A percentile compares a stretch with the other conserved stretches of the same genome.
Conservation (phyloP, 1,284 basidiomycete genomes). For the Chalciporus sp. region DNA sequence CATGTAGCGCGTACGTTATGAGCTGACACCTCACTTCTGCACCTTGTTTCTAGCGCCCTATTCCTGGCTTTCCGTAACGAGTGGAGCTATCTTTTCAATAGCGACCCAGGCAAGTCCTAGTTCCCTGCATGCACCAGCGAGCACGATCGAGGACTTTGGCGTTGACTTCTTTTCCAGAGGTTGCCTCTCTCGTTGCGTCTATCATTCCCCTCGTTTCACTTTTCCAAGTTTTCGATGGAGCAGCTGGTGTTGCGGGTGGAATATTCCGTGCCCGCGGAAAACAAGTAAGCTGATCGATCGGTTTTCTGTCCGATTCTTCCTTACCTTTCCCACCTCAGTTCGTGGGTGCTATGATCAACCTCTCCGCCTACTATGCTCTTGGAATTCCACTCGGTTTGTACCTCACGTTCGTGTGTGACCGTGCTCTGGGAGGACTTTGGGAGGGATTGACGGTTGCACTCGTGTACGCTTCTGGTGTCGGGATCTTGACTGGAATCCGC, state of each 20-base stretch:
- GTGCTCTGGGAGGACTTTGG: conserved; percentile 65
- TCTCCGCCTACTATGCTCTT: conserved; percentile 67
- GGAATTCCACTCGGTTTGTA: conserved; percentile 71
- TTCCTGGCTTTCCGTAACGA: conserved; percentile 73
- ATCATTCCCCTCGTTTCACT: conserved; percentile 78
- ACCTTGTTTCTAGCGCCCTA: conserved; percentile 48
- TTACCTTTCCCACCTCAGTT: conserved; percentile 30
- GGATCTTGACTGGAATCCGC: conserved; percentile 50
- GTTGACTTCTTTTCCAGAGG: conserved; percentile 41
- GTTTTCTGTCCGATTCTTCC: not conserved
- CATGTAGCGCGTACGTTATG: not conserved
- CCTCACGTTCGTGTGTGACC: conserved; percentile 56
- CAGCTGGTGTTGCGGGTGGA: conserved; percentile 68
- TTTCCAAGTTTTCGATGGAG: conserved; percentile 85
- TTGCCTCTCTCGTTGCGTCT: conserved; percentile 65
- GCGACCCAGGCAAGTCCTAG: conserved; percentile 61
- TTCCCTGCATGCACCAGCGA: not conserved
- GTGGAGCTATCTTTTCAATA: conserved; percentile 86
- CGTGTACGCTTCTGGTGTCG: conserved; percentile 54
- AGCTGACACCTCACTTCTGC: not conserved
- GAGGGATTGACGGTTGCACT: conserved; percentile 66
- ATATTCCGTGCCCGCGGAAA: conserved; percentile 81
- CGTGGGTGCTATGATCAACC: conserved; percentile 63
- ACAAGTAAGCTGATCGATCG: conserved; percentile 45
- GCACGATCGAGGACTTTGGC: not conserved